Evolutionary conservation across 257 asterid species (phyloP).

Genomic region (Buddleja alternifolia): DNA sequence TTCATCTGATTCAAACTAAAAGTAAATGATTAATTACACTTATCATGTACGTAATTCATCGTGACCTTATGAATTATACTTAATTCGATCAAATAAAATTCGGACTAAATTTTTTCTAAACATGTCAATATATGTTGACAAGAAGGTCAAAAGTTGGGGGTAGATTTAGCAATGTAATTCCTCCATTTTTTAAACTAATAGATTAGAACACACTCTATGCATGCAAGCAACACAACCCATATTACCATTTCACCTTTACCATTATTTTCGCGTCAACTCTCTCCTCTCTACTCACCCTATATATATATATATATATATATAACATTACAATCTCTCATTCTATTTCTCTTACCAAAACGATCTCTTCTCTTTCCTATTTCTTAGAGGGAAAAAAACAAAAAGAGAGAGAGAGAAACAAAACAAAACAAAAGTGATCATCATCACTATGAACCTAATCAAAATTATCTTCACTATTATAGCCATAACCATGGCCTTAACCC

Average conservation of each 20-base stretch:
- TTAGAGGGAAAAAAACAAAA: background rate
- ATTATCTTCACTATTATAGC: conserved; percentile 30
- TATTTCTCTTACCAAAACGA: background rate
- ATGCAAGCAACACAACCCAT: background rate
- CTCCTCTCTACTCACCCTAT: conserved; percentile 14
- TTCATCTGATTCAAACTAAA: too few relatives aligned
- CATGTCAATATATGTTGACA: too few relatives aligned
- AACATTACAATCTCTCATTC: conserved; percentile 15
- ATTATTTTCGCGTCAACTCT: conserved; percentile 41
- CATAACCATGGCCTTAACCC: conserved; percentile 44
- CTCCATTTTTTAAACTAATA: too few relatives aligned
- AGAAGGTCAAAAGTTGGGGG: too few relatives aligned
- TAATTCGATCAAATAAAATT: too few relatives aligned
- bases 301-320: too few relatives aligned
- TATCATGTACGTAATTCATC: too few relatives aligned
- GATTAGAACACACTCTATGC: too few relatives aligned
- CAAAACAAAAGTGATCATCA: background rate
- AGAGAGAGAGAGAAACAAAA: background rate
- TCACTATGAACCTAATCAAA: conserved; percentile 51
- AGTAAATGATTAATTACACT: too few relatives aligned
- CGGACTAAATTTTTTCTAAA: too few relatives aligned
- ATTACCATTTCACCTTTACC: conserved; percentile 25
- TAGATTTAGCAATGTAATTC: too few relatives aligned
- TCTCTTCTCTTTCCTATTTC: background rate
- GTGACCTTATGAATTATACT: too few relatives aligned